phyloP scores from a whole-genome alignment of 768 basidiomycete genomes.

The Suillus subaureus region DNA sequence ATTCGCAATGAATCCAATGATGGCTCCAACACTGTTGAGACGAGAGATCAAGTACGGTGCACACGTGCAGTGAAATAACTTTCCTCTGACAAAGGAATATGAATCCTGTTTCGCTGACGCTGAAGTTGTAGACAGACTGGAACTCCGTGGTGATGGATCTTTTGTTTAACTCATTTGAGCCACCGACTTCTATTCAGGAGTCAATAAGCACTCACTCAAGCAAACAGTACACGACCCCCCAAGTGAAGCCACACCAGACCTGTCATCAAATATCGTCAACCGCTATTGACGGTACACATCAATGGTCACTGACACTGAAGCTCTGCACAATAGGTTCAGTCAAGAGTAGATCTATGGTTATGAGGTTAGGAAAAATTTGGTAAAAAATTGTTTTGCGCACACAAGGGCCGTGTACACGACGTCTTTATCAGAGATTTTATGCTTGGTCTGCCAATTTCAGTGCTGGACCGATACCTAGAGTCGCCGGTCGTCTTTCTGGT shows the following conservation, averaged over 20 bases:
- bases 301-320: conserved; percentile 54
- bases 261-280: conserved; percentile 23
- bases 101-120: not conserved
- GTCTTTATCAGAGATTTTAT: conserved; percentile 60
- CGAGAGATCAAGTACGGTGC: conserved; percentile 1
- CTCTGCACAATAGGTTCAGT: conserved; percentile 67
- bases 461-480: conserved; percentile 56
- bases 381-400: conserved; percentile 42
- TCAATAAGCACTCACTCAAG: conserved; percentile 44
- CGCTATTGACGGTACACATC: not conserved
- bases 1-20: conserved; percentile 46
- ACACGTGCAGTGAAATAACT: conserved; percentile 13
- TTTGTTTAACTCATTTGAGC: conserved; percentile 18
- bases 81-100: conserved; percentile 46
- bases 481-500: conserved; percentile 68
- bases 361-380: not conserved
- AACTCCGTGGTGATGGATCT: not conserved
- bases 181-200: not conserved
- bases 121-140: conserved; percentile 6
- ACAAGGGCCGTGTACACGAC: conserved; percentile 66
- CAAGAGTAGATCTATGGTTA: conserved; percentile 11
- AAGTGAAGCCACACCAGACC: conserved; percentile 67
- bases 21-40: conserved; percentile 49
- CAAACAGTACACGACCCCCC: conserved; percentile 72
- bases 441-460: conserved; percentile 60